phyloP scores from a whole-genome alignment of 495 filamentous ascomycete genomes.

The Penicillium coprophilum region DNA sequence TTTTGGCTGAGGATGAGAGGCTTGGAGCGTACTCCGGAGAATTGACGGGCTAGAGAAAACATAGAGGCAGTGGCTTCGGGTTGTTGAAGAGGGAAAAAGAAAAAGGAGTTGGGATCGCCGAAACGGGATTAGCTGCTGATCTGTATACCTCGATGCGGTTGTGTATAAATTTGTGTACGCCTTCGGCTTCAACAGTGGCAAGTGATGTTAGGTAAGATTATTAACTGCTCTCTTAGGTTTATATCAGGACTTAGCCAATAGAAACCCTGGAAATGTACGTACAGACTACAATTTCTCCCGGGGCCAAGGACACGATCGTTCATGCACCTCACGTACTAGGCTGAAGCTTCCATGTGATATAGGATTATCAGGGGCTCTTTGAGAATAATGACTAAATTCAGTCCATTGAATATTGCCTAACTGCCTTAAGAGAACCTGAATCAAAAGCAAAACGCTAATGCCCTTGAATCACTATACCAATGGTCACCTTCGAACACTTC shows the following conservation, averaged over 20 bases:
- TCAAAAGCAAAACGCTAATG: too few species aligned
- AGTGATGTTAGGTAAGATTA: neutral
- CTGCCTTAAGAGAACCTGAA: too few species aligned
- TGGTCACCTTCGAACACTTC: too few species aligned
- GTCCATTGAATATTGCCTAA: too few species aligned
- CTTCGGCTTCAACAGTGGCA: neutral
- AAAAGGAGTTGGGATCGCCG: slow-evolving; percentile 18
- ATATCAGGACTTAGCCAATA: too few species aligned
- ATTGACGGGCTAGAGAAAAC: slow-evolving; percentile 14
- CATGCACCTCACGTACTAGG: neutral
- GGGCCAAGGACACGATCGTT: neutral
- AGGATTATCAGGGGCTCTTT: too few species aligned
- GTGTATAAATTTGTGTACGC: neutral
- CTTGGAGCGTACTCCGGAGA: slow-evolving; percentile 22
- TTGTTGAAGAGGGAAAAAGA: neutral
- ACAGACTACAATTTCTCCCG: neutral
- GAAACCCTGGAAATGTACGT: neutral
- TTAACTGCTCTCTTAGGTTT: too few species aligned
- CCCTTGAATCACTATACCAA: too few species aligned
- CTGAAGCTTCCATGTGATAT: too few species aligned
- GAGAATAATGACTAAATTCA: too few species aligned
- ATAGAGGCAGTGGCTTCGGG: slow-evolving; percentile 5
- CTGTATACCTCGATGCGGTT: slow-evolving; percentile 10
- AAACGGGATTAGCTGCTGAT: slow-evolving; percentile 24
- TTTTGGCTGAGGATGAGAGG: slow-evolving; percentile 8